Evolutionary conservation across 2,329 filamentous ascomycete species (phyloP).

Genomic region (Colletotrichum incanum): DNA sequence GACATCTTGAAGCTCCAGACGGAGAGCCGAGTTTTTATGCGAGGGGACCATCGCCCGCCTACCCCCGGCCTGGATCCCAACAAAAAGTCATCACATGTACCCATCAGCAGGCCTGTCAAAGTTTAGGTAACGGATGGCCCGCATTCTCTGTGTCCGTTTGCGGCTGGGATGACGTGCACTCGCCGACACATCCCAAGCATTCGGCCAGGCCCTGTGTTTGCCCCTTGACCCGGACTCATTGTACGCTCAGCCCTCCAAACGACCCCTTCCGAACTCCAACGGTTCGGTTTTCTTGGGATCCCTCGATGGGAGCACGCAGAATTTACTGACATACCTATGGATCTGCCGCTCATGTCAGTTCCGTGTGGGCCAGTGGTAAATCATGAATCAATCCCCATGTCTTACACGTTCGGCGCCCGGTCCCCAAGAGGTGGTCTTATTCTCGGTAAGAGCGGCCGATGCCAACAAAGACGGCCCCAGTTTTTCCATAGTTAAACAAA

Average conservation of each 20-base stretch:
- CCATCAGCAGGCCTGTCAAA: not conserved
- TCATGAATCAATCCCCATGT: slow-evolving; percentile 2
- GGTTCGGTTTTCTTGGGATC: not conserved
- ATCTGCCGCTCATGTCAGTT: not conserved
- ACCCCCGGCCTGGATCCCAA: not conserved
- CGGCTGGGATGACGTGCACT: slow-evolving; percentile 21
- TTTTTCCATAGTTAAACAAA: not conserved
- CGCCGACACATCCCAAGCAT: not conserved
- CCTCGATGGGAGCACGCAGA: too few species aligned
- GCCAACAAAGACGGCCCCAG: slow-evolving; percentile 6
- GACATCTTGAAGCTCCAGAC: too few species aligned
- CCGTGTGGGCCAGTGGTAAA: not conserved
- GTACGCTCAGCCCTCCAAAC: not conserved
- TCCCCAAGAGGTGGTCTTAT: not conserved
- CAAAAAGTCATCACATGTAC: slow-evolving; percentile 12
- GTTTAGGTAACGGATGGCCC: slow-evolving; percentile 1
- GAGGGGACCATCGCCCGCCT: not conserved
- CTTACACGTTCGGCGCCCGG: slow-evolving; percentile 5
- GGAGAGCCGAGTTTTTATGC: not conserved
- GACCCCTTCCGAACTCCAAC: slow-evolving; percentile 23
- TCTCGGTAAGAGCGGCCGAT: slow-evolving; percentile 2
- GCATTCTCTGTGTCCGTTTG: slow-evolving; percentile 23
- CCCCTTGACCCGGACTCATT: not conserved
- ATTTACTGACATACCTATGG: too few species aligned
- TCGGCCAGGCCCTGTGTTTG: slow-evolving; percentile 9